Evolutionary conservation across 2,329 filamentous ascomycete genomes (phyloP).

Genomic region (Pseudogymnoascus sp.): DNA sequence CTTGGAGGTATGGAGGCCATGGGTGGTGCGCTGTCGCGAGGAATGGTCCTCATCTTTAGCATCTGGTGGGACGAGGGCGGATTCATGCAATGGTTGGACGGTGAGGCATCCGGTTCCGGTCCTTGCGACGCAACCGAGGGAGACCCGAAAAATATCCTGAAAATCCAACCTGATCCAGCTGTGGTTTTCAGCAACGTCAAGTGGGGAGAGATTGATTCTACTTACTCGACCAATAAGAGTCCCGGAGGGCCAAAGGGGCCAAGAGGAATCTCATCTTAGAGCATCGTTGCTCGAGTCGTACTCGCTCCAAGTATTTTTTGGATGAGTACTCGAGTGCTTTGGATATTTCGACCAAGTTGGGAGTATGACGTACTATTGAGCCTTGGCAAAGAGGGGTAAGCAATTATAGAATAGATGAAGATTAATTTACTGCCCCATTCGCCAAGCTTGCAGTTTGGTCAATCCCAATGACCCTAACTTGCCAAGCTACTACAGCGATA

Average conservation of each 20-base stretch:
- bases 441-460: neutral
- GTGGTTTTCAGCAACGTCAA: constrained; percentile 51
- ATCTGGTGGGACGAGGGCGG: constrained; percentile 49
- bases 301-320: neutral
- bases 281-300: neutral
- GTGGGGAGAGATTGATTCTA: constrained; percentile 55
- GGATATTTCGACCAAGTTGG: neutral
- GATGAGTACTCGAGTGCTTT: neutral
- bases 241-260: neutral
- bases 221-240: constrained; percentile 25
- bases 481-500: neutral
- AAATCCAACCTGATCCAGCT: constrained; percentile 40
- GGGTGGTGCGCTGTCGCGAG: constrained; percentile 39
- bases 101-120: constrained; percentile 37
- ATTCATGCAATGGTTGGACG: constrained; percentile 53
- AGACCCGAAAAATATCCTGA: constrained; percentile 40
- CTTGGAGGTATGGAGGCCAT: constrained; percentile 39
- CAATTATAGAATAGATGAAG: neutral
- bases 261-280: neutral
- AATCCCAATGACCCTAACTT: neutral
- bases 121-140: constrained; percentile 50
- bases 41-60: constrained; percentile 47
- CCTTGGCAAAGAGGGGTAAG: constrained; percentile 5
- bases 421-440: neutral
- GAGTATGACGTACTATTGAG: neutral